These are phyloP conservation scores for Parathielavia appendiculata DNA, from an alignment of 495 filamentous ascomycete genomes.

Conservation along the genomic window DNA sequence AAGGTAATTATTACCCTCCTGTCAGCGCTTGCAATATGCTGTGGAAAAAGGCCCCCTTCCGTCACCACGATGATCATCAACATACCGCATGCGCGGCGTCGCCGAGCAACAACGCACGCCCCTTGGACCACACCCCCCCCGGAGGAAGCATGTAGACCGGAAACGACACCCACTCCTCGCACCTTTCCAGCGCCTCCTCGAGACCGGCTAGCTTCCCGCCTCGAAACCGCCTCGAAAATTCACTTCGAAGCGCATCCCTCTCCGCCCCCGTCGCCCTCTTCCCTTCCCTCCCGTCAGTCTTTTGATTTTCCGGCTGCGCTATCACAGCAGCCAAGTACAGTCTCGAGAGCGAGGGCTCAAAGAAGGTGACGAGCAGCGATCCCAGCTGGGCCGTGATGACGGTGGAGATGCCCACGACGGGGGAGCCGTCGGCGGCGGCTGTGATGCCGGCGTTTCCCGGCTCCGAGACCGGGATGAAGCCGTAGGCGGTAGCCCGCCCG, in stretches of 20 bases:
- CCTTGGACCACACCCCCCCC: slow-evolving; percentile 43
- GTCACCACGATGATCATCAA: slow-evolving; percentile 14
- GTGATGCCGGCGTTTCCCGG: slow-evolving; percentile 32
- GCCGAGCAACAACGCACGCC: slow-evolving; percentile 47
- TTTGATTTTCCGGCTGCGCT: slow-evolving; percentile 45
- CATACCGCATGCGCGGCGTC: slow-evolving; percentile 55
- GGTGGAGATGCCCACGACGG: slow-evolving; percentile 43
- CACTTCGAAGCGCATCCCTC: slow-evolving; percentile 34
- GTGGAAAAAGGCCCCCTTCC: too few species aligned
- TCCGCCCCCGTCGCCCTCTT: slow-evolving; percentile 43
- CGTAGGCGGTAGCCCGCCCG: slow-evolving; percentile 52
- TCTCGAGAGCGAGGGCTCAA: slow-evolving; percentile 39
- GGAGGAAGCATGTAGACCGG: slow-evolving; percentile 54
- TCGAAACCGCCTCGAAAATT: slow-evolving; percentile 45
- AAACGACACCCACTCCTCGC: slow-evolving; percentile 54
- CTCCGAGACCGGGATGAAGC: slow-evolving; percentile 24
- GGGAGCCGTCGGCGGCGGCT: slow-evolving; percentile 27
- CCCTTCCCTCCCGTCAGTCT: slow-evolving; percentile 43
- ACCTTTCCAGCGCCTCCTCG: slow-evolving; percentile 43
- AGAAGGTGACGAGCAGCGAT: slow-evolving; percentile 49
- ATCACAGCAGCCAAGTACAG: slow-evolving; percentile 53
- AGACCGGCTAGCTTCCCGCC: slow-evolving; percentile 46
- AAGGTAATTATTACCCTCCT: too few species aligned
- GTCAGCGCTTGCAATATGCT: too few species aligned
- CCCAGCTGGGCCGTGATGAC: slow-evolving; percentile 52